phyloP scores from a whole-genome alignment of 176 grass and related monocot species.

The Ensete ventricosum region DNA sequence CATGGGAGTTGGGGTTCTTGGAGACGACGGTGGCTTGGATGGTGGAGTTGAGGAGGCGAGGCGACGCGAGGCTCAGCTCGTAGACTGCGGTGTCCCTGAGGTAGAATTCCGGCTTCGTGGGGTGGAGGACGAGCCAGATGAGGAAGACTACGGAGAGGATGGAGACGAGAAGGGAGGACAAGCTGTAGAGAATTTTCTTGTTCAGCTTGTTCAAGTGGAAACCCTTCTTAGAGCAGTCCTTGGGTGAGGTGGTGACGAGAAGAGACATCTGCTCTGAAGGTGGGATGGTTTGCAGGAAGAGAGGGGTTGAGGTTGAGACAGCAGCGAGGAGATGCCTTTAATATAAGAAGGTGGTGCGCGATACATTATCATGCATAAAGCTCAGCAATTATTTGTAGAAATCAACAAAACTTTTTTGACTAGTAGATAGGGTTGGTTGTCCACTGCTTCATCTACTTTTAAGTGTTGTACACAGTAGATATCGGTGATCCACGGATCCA shows the following conservation, averaged over 20 bases:
- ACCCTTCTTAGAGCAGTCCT: conserved; percentile 42
- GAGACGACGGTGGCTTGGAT: conserved; percentile 46
- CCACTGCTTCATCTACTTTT: too few species aligned
- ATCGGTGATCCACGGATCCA: too few species aligned
- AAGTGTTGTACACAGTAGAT: too few species aligned
- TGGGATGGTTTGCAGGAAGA: neutral
- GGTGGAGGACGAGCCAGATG: conserved; percentile 63
- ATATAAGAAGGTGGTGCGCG: too few species aligned
- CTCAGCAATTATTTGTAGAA: too few species aligned
- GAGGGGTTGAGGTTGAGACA: too few species aligned
- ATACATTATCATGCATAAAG: too few species aligned
- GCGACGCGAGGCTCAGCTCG: conserved; percentile 7
- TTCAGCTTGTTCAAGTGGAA: conserved; percentile 14
- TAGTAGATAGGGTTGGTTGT: too few species aligned
- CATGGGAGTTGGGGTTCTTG: conserved; percentile 59
- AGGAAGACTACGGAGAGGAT: conserved; percentile 35
- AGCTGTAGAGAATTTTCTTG: conserved; percentile 28
- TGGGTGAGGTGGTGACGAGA: conserved; percentile 19
- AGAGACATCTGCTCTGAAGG: conserved; percentile 32
- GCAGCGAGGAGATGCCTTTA: too few species aligned
- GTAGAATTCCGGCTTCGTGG: conserved; percentile 45
- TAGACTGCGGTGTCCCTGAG: conserved; percentile 34
- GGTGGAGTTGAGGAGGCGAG: conserved; percentile 16
- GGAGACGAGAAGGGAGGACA: conserved; percentile 22
- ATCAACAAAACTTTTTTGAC: too few species aligned